A percentile compares a stretch with the other conserved stretches of the same genome.
Evolutionary conservation across 768 basidiomycete species (phyloP).

Genomic region (Tylopilus balloui): DNA sequence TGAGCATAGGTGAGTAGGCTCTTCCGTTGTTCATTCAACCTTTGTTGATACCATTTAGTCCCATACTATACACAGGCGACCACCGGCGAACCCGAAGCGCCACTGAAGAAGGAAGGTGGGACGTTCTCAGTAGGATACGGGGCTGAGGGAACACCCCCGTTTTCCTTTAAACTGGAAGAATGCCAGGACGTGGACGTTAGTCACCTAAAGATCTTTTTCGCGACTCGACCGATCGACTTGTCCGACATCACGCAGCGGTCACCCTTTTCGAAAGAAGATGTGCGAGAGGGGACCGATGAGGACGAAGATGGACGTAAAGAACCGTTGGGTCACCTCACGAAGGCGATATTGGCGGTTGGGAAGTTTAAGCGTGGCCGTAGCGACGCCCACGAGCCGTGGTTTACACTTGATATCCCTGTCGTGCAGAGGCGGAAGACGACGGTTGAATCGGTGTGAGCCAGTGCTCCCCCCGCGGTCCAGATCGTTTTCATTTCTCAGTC

Average conservation of each 20-base stretch:
- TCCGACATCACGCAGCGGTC: conserved; percentile 32
- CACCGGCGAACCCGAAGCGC: conserved; percentile 1
- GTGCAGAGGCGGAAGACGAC: not conserved
- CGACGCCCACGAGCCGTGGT: too few relatives aligned
- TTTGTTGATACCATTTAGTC: conserved; percentile 1
- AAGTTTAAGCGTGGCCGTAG: too few relatives aligned
- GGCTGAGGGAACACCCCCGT: conserved; percentile 31
- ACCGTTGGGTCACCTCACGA: not conserved
- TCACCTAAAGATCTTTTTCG: conserved; percentile 41
- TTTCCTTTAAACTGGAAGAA: conserved; percentile 29
- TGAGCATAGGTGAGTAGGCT: conserved; percentile 31
- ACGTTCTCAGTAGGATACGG: conserved; percentile 40
- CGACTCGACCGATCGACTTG: conserved; percentile 35
- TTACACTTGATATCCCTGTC: conserved; percentile 13
- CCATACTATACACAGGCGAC: conserved; percentile 8
- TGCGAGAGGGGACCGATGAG: not conserved
- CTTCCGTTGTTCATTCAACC: not conserved
- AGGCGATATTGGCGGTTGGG: too few relatives aligned
- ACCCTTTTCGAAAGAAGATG: conserved; percentile 22
- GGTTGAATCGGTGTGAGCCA: too few relatives aligned
- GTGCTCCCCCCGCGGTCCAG: not conserved
- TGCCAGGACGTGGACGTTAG: conserved; percentile 37
- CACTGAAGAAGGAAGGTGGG: conserved; percentile 2
- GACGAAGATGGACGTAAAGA: not conserved
- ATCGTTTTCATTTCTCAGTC: not conserved